Evolutionary conservation across 495 filamentous ascomycete species (phyloP).

Genomic region (Penicillium lividum): DNA sequence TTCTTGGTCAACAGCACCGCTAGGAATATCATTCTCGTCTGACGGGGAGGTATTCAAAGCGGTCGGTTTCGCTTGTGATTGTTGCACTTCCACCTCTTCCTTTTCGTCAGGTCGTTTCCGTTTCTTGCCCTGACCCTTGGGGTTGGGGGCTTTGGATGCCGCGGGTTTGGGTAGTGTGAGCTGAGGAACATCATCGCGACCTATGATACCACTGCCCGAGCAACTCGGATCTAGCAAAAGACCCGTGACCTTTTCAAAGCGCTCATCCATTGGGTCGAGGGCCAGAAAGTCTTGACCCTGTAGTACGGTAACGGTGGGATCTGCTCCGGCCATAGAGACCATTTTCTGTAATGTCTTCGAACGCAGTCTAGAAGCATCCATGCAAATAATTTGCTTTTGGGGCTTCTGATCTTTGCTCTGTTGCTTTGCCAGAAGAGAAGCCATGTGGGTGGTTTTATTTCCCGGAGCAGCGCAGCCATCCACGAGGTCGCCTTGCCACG

Average conservation of each 20-base stretch:
- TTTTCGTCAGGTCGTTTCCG: constrained; percentile 37
- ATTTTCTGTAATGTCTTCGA: constrained; percentile 77
- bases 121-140: constrained; percentile 44
- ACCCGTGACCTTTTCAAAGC: constrained; percentile 61
- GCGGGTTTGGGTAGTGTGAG: constrained; percentile 47
- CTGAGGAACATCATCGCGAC: constrained; percentile 71
- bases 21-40: constrained; percentile 40
- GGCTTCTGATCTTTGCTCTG: constrained; percentile 22
- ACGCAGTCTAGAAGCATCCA: constrained; percentile 51
- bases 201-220: constrained; percentile 91
- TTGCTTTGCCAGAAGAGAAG: constrained; percentile 60
- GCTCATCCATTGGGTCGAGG: constrained; percentile 58
- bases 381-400: constrained; percentile 38
- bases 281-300: constrained; percentile 78
- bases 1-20: constrained; percentile 27
- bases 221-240: constrained; percentile 91
- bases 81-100: constrained; percentile 20
- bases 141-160: constrained; percentile 19
- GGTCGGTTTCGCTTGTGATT: constrained; percentile 16
- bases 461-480: constrained; percentile 94
- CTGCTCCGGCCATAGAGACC: constrained; percentile 72
- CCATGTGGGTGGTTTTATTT: constrained; percentile 96
- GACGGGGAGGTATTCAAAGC: constrained; percentile 23
- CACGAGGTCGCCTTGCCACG: constrained; percentile 66
- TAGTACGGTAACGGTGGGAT: constrained; percentile 62